Conservation (phyloP, 1,284 basidiomycete genomes). For the Ceratobasidium theobromae region DNA sequence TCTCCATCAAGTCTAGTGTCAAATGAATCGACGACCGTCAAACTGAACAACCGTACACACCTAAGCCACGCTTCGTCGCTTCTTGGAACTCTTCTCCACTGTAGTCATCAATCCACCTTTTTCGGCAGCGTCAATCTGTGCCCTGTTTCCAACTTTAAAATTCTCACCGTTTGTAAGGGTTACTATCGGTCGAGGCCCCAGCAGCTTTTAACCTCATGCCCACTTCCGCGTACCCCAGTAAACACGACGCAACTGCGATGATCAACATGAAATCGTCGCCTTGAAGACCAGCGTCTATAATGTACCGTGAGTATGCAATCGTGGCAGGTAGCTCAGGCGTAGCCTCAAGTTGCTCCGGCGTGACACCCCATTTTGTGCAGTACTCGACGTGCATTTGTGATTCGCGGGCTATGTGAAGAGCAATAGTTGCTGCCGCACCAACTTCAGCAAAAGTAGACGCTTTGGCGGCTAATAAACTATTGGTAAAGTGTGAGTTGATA, state of each 20-base stretch:
- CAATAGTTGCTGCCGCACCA: conserved; percentile 62
- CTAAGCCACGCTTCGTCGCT: conserved; percentile 71
- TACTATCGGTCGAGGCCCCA: conserved; percentile 56
- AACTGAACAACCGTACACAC: conserved; percentile 47
- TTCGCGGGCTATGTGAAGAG: conserved; percentile 68
- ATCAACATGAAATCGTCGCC: conserved; percentile 72
- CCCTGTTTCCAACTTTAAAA: neutral
- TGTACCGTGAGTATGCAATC: conserved; percentile 84
- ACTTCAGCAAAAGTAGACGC: conserved; percentile 67
- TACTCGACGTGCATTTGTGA: conserved; percentile 71
- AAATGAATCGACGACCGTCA: neutral
- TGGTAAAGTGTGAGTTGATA: neutral
- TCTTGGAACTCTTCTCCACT: conserved; percentile 52
- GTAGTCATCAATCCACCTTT: conserved; percentile 82
- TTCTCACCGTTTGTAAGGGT: conserved; percentile 57
- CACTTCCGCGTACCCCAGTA: conserved; percentile 94
- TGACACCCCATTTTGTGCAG: conserved; percentile 70
- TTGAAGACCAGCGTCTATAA: conserved; percentile 74
- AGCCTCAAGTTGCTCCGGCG: conserved; percentile 57
- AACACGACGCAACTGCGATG: conserved; percentile 82
- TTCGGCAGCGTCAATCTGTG: neutral
- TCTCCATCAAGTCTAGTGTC: conserved; percentile 60
- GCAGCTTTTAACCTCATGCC: conserved; percentile 73
- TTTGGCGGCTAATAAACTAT: conserved; percentile 76
- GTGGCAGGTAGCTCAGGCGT: conserved; percentile 69